Base-by-base conservation (phyloP, 148 eudicot species). In the Tetragonia tetragonoides region DNA sequence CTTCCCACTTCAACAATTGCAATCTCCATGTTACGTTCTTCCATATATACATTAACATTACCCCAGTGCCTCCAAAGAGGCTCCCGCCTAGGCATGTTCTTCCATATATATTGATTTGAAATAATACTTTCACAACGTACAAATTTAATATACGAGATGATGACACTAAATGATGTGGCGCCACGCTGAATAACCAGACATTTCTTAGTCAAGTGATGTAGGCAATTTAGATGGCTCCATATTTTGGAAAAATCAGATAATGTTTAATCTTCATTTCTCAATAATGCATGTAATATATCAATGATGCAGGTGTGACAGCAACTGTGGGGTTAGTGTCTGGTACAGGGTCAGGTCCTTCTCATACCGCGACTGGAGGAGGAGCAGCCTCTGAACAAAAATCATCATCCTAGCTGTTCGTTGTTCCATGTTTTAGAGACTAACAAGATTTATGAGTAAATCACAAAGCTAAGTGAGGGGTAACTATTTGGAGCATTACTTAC, bases 1-100 rank as follows among this genome's bases (percentile, higher is more conserved):
- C 88, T 81, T 51, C 90, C 90, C 72, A 77, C 88, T 80, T 80
- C 88, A 47, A 40, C 79, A 6, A 47, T 75, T 65, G 21, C 85
- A 9, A 34, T 70, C 38, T 72, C 86, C n/a, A n/a, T n/a, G n/a
- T n/a, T n/a, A n/a, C n/a, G 34, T 28, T 28, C 1, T 28, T 28
- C 34, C 34, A 28, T 28, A 28, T 28, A 28, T n/a, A n/a, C n/a
- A n/a, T n/a, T n/a, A n/a, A n/a, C n/a, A n/a, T n/a, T n/a, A n/a
- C n/a, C n/a, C n/a, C n/a, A n/a, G n/a, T n/a, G n/a, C n/a, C n/a
- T n/a, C n/a, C n/a, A n/a, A n/a, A n/a, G n/a, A n/a, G n/a, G n/a
- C n/a, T n/a, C n/a, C n/a, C n/a, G n/a, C n/a, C n/a, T n/a, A n/a
- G n/a, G n/a, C n/a, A n/a, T n/a, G 34, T 28, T 28, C 1, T 28